Percentiles rank a stretch among this genome's conserved stretches.
phyloP scores from a whole-genome alignment of 768 basidiomycete species.

The Punctularia strigosozonata region DNA sequence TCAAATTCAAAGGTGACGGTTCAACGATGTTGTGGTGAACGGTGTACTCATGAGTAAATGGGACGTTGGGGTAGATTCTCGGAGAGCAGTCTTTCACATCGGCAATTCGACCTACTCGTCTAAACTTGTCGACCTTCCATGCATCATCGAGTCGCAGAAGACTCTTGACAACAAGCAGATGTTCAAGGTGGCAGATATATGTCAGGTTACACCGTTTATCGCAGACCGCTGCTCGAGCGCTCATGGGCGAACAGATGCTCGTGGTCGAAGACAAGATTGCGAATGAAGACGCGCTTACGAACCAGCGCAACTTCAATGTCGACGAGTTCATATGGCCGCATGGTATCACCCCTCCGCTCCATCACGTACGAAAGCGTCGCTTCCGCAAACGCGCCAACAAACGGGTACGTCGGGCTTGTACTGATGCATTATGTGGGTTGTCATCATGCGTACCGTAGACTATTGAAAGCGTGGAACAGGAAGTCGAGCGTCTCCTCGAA shows the following conservation, averaged over 20 bases:
- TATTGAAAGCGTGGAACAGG: constrained; percentile 90
- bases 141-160: constrained; percentile 91
- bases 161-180: constrained; percentile 92
- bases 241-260: constrained; percentile 56
- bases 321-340: constrained; percentile 98
- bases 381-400: constrained; percentile 86
- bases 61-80: constrained; percentile 75
- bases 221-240: constrained; percentile 5
- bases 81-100: constrained; percentile 83
- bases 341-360: constrained; percentile 87
- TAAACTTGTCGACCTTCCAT: constrained; percentile 93
- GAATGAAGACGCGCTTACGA: constrained; percentile 51
- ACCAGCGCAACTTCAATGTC: constrained; percentile 67
- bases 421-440: neutral
- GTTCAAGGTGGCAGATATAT: constrained; percentile 98
- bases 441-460: constrained; percentile 34
- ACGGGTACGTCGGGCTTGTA: constrained; percentile 36
- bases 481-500: constrained; percentile 78
- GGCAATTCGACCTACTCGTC: constrained; percentile 72
- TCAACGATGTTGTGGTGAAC: too few species aligned
- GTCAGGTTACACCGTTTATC: constrained; percentile 49
- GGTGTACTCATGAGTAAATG: too few species aligned
- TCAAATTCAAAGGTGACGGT: constrained; percentile 98
- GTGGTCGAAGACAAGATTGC: constrained; percentile 70
- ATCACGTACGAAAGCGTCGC: constrained; percentile 80